Base-by-base conservation (phyloP, 2,329 filamentous ascomycete species). In the Sporothrix pseudoabietina region DNA sequence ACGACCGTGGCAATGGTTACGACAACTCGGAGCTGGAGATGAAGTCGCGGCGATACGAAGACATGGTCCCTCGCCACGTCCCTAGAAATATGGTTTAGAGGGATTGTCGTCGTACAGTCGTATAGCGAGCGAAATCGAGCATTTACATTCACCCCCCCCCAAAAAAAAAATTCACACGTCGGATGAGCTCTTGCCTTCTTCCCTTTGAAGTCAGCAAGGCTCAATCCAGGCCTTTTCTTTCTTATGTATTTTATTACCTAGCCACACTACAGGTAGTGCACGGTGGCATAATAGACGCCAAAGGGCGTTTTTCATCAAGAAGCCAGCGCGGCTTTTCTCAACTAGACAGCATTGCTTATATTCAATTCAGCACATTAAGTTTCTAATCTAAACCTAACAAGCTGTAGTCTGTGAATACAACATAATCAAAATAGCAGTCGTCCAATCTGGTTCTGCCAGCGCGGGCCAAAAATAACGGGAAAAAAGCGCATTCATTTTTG, bases 31-130 rank as follows among this genome's bases (percentile, higher is more conserved):
- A 86, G 65, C 81, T 88, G 59, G 86, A 89, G 76, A 81, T 85
- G 77, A 84, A 84, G 74, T 83, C 86, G 3, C 83, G 85, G 74
- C 83, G 86, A 57, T 89, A 89, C 75, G 87, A 89, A 78, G 87
- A 89, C 75, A 87, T 88, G 86, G 77, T 86, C 30, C 86, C 86
- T 39, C 81, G 86, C 61, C 82, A 84, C 74, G 82, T 84, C 65
- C 87, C 87, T 12, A 81, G 83, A 72, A 77, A 78, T 22, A 81
- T 82, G 79, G 79, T 81, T 7, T 79, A 73, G 41, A 26, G 54
- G 55, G 22, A 12, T 14, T 49, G 44, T 19, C 44, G 6, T 49
- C 44, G 10, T 8, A 6, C 14, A 41, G 47, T 7, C 7, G 54
- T 47, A 47, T 12, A n/a, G 19, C 14, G 22, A n/a, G 19, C 22